phyloP scores from a whole-genome alignment of 2,329 filamentous ascomycete genomes.

The Aaosphaeria pasadenensis region DNA sequence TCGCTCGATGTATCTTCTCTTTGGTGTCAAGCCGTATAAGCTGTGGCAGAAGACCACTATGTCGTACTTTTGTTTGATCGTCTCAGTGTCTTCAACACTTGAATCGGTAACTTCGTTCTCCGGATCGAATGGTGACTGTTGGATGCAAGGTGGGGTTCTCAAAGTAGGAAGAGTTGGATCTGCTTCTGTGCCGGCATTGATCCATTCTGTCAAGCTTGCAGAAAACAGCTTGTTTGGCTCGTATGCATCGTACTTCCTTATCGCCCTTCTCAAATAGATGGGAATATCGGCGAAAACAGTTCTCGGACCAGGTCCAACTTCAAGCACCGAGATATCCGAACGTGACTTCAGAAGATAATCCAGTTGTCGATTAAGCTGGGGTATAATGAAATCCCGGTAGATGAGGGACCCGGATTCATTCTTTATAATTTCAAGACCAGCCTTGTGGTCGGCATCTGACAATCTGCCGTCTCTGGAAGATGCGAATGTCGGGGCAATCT shows the following conservation, averaged over 20 bases:
- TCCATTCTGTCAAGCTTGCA: slow-evolving; percentile 41
- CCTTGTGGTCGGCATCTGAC: background rate
- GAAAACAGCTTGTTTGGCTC: slow-evolving; percentile 53
- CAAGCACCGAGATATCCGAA: slow-evolving; percentile 51
- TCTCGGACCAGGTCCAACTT: slow-evolving; percentile 58
- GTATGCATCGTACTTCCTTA: slow-evolving; percentile 53
- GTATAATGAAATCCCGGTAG: slow-evolving; percentile 52
- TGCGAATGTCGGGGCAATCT: background rate
- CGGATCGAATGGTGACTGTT: slow-evolving; percentile 38
- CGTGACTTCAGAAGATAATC: slow-evolving; percentile 41
- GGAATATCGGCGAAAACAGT: slow-evolving; percentile 55
- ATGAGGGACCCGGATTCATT: slow-evolving; percentile 32
- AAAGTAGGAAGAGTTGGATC: slow-evolving; percentile 39
- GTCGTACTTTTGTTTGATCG: background rate
- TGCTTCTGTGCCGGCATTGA: slow-evolving; percentile 28
- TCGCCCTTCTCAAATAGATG: slow-evolving; percentile 35
- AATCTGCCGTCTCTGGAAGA: background rate
- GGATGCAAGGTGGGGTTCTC: slow-evolving; percentile 26
- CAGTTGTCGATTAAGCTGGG: slow-evolving; percentile 47
- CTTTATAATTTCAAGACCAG: slow-evolving; percentile 46
- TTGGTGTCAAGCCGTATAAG: too few relatives aligned
- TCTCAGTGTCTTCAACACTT: slow-evolving; percentile 13
- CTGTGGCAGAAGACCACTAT: too few relatives aligned
- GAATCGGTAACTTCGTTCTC: slow-evolving; percentile 13
- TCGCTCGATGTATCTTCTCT: too few relatives aligned